A percentile compares a stretch with the other conserved stretches of the same genome.
These are phyloP conservation scores for Ophiostoma ips DNA, from an alignment of 2,329 filamentous ascomycete species.

Conservation along the genomic window DNA sequence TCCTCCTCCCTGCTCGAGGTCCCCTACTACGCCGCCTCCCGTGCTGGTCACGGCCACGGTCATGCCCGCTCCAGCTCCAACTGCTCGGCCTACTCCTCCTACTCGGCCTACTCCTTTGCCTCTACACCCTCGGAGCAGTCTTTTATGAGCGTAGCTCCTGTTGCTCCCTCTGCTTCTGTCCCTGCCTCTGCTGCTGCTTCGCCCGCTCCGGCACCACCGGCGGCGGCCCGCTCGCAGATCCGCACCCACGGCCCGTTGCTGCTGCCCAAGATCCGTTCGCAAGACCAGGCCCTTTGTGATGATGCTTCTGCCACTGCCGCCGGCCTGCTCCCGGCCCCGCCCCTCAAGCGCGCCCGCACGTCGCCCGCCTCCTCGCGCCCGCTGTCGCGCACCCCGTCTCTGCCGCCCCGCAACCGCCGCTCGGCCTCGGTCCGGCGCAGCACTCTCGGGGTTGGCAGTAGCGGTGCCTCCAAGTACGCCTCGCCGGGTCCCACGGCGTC, in stretches of 20 bases:
- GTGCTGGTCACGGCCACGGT: conserved; percentile 19
- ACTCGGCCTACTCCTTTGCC: conserved; percentile 50
- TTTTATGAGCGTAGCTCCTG: conserved; percentile 25
- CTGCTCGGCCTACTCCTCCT: conserved; percentile 37
- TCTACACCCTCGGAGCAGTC: conserved; percentile 43
- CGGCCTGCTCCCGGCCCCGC: conserved; percentile 22
- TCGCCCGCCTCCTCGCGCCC: conserved; percentile 26
- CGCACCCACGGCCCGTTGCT: conserved; percentile 67
- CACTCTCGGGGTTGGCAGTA: neutral
- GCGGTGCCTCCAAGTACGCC: neutral
- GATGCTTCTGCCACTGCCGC: conserved; percentile 19
- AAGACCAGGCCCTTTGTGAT: conserved; percentile 63
- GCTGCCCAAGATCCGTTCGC: conserved; percentile 72
- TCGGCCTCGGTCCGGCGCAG: neutral
- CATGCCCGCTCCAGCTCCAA: conserved; percentile 53
- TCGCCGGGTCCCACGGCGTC: conserved; percentile 5
- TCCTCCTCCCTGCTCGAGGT: conserved; percentile 41
- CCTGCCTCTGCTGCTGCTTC: conserved; percentile 41
- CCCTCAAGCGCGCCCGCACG: conserved; percentile 43
- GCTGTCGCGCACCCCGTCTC: conserved; percentile 11
- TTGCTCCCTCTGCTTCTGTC: no score
- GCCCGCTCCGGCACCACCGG: conserved; percentile 30
- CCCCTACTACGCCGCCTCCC: conserved; percentile 26
- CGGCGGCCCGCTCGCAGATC: conserved; percentile 48
- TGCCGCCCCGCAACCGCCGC: neutral